Percentiles rank a stretch among this genome's conserved stretches.
Conservation (phyloP, 2,329 filamentous ascomycete species). For the Aurifilum marmelostoma region DNA sequence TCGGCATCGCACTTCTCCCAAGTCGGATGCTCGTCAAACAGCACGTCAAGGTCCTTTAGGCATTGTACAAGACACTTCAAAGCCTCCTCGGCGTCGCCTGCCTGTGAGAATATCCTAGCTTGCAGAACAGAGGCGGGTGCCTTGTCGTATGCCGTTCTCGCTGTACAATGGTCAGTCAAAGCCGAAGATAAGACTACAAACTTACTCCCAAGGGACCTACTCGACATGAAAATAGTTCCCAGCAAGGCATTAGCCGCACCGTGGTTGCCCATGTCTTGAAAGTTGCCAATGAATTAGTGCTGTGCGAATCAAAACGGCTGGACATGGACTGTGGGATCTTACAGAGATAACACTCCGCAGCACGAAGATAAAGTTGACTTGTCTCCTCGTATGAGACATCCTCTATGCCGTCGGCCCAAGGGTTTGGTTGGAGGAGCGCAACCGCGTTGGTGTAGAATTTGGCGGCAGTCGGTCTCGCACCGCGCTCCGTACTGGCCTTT, state of each 20-base stretch:
- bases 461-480: constrained; percentile 78
- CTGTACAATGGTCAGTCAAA: constrained; percentile 2
- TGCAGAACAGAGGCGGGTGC: constrained; percentile 83
- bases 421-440: constrained; percentile 74
- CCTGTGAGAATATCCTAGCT: constrained; percentile 76
- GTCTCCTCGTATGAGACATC: constrained; percentile 90
- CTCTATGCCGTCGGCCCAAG: constrained; percentile 70
- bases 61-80: constrained; percentile 73
- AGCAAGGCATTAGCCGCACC: constrained; percentile 70
- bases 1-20: constrained; percentile 78
- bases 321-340: constrained; percentile 37
- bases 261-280: constrained; percentile 66
- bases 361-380: constrained; percentile 74
- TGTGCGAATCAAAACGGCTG: neutral
- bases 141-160: constrained; percentile 75
- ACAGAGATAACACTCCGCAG: constrained; percentile 76
- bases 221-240: constrained; percentile 69
- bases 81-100: constrained; percentile 71
- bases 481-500: constrained; percentile 76
- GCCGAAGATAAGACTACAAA: neutral
- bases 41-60: constrained; percentile 68
- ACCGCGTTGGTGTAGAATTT: constrained; percentile 82
- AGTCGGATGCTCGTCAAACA: constrained; percentile 66
- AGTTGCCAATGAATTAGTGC: neutral
- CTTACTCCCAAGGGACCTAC: neutral